Conservation (phyloP, 2,329 filamentous ascomycete genomes). For the Aspergillus amoenus region DNA sequence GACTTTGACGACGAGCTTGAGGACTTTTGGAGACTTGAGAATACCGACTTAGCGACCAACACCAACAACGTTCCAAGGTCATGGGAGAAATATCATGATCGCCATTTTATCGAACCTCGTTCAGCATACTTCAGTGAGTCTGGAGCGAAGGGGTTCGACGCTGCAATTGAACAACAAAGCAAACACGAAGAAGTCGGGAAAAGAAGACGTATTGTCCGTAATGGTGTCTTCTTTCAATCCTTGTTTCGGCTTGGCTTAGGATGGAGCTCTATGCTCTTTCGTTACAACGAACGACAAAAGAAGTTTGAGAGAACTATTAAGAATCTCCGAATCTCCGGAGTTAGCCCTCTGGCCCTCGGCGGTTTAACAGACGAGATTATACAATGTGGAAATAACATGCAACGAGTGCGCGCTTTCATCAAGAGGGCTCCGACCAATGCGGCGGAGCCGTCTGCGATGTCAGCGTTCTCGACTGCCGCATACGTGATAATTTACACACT, state of each 20-base stretch:
- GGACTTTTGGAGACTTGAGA: constrained; percentile 38
- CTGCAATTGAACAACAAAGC: constrained; percentile 31
- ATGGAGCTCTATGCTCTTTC: constrained; percentile 46
- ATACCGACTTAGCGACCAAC: constrained; percentile 16
- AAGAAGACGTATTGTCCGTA: constrained; percentile 33
- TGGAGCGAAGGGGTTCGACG: constrained; percentile 40
- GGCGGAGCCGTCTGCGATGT: constrained; percentile 31
- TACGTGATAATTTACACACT: constrained; percentile 38
- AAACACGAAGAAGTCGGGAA: constrained; percentile 20
- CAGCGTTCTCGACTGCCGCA: constrained; percentile 34
- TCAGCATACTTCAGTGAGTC: constrained; percentile 48
- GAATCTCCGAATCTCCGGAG: constrained; percentile 51
- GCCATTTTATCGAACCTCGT: constrained; percentile 28
- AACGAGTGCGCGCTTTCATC: constrained; percentile 37
- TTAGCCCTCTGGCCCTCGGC: constrained; percentile 46
- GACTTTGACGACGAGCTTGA: constrained; percentile 22
- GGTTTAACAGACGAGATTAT: constrained; percentile 31
- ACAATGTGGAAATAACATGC: constrained; percentile 39
- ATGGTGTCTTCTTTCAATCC: constrained; percentile 40
- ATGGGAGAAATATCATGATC: constrained; percentile 44
- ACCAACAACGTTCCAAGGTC: constrained; percentile 28
- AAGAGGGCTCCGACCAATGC: constrained; percentile 25
- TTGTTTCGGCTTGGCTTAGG: constrained; percentile 44
- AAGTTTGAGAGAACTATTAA: constrained; percentile 43
- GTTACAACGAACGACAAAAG: constrained; percentile 35